Base-by-base conservation (phyloP, 495 filamentous ascomycete genomes). In the Aspergillus taichungensis region DNA sequence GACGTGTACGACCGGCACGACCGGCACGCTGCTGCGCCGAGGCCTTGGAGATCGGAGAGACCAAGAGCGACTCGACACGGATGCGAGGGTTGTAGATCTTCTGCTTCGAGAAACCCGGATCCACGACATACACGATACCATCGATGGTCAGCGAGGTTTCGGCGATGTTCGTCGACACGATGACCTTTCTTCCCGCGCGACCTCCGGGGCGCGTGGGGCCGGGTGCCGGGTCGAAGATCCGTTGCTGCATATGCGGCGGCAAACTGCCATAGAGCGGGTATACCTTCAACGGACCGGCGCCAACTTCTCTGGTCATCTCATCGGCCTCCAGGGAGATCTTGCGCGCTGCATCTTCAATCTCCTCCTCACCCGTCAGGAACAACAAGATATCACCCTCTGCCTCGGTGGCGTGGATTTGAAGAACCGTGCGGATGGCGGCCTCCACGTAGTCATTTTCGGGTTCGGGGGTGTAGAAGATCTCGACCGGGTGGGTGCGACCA, bases 81-180 rank as follows among this genome's bases (percentile, higher is more conserved):
- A 95, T 87, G 42, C 94, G 82, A 18, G 94, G 91, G 59, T 97
- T 95, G 75, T 97, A 99, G 50, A 99, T 89, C 68, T 99, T 99
- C 62, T 99, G 94, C 74, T 99, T 99, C 62, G 87, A 94, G 69
- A 99, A 99, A 13, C 94, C 94, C 6, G 94, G 92, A 59, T 99
- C 94, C 7, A 99, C 90, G 12, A 99, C 94, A 52, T 95, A 99
- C 18, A 99, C 94, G 47, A 99, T 97, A 59, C 94, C 94, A 60
- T 99, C 94, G 42, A 99, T 99, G 33, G 94, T 99, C 59, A 97
- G 80, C 47, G 82, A 88, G 0, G 94, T 99, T 68, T 99, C 94
- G 6, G 94, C 94, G 60, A 99, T 97, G 60, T 99, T 99, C 40
- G 94, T 99, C 5, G 89, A 84, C 28, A 99, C 79, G 52, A 99